Evolutionary conservation across 116 monocot genomes (phyloP).

Genomic region (Papilionanthe hybrid): DNA sequence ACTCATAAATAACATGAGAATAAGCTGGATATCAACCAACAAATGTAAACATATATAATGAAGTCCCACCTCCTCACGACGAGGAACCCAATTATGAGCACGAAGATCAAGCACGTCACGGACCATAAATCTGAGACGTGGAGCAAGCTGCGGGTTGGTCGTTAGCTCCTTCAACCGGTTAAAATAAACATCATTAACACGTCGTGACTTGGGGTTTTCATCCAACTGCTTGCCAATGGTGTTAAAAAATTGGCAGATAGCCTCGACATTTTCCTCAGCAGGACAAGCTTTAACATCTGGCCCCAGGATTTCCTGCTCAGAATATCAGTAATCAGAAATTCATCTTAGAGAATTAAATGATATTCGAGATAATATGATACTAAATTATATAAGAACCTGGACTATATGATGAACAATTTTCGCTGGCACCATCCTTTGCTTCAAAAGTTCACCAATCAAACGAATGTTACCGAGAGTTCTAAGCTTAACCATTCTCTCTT

Average conservation of each 20-base stretch:
- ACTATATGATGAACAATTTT: constrained; percentile 95
- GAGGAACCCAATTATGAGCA: constrained; percentile 83
- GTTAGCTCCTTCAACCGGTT: constrained; percentile 58
- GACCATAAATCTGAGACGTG: constrained; percentile 79
- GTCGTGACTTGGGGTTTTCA: constrained; percentile 72
- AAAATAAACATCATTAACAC: constrained; percentile 73
- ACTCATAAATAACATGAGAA: background rate
- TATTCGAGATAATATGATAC: background rate
- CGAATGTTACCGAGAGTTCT: constrained; percentile 92
- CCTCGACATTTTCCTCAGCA: constrained; percentile 90
- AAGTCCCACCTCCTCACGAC: constrained; percentile 76
- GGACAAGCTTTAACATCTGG: constrained; percentile 60
- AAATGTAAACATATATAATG: background rate
- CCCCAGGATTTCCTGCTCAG: constrained; percentile 66
- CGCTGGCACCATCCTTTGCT: constrained; percentile 85
- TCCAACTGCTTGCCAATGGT: constrained; percentile 96
- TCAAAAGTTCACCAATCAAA: constrained; percentile 86
- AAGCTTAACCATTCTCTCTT: constrained; percentile 79
- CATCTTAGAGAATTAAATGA: background rate
- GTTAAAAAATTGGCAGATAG: constrained; percentile 90
- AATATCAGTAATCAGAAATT: background rate
- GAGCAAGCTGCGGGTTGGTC: constrained; percentile 51
- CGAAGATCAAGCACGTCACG: constrained; percentile 86
- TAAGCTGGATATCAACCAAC: background rate
- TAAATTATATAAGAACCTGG: constrained; percentile 45